Conservation (phyloP, 2,329 filamentous ascomycete species). For the Knoxdaviesia proteae region DNA sequence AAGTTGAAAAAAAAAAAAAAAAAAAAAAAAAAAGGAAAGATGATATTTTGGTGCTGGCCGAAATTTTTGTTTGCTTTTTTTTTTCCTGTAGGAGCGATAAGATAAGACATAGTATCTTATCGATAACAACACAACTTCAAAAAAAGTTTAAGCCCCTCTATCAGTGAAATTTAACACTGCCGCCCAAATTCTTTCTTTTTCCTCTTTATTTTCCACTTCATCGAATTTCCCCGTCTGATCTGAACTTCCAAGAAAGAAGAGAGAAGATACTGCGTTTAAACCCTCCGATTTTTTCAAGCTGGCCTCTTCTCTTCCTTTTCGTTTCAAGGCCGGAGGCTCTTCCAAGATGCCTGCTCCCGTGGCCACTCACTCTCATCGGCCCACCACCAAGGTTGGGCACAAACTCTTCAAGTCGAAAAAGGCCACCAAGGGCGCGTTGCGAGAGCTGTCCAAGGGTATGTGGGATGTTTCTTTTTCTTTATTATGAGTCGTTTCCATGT, state of each 20-base stretch:
- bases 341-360: slow-evolving; percentile 47
- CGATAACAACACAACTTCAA: neutral
- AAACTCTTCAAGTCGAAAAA: slow-evolving; percentile 89
- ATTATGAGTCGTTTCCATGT: neutral
- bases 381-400: slow-evolving; percentile 71
- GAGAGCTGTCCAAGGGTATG: slow-evolving; percentile 66
- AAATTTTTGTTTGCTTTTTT: neutral
- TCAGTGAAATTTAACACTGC: neutral
- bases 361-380: slow-evolving; percentile 67
- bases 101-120: neutral
- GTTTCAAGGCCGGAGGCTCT: slow-evolving; percentile 66
- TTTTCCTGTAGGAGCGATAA: neutral
- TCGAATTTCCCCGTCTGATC: neutral
- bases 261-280: neutral
- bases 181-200: slow-evolving; percentile 3
- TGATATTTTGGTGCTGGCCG: neutral
- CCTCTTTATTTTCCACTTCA: neutral
- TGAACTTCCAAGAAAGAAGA: too few relatives aligned
- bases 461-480: neutral
- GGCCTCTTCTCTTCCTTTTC: slow-evolving; percentile 50
- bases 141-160: slow-evolving; percentile 1
- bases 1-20: neutral
- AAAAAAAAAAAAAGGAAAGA: neutral
- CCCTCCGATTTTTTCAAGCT: slow-evolving; percentile 19
- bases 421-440: slow-evolving; percentile 68